Percentiles rank a stretch among this genome's conserved stretches.
Evolutionary conservation across 768 basidiomycete genomes (phyloP).

Genomic region (Pholiota microspora): DNA sequence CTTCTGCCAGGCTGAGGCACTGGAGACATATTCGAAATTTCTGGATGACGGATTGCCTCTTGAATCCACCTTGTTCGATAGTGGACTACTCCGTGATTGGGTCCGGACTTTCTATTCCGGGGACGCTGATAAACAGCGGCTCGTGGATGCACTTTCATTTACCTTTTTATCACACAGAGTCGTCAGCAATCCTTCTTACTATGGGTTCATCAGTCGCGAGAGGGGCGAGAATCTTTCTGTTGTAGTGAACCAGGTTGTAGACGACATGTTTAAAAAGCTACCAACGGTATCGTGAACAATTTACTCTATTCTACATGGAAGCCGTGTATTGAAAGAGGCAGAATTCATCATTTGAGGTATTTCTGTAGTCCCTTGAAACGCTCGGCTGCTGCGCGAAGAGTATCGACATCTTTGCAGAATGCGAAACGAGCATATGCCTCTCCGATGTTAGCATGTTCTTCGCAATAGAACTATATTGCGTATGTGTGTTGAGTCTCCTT

Average conservation of each 20-base stretch:
- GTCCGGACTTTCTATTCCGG: conserved; percentile 17
- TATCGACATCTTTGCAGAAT: conserved; percentile 94
- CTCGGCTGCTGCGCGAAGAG: conserved; percentile 77
- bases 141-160: conserved; percentile 75
- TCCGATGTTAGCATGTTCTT: conserved; percentile 81
- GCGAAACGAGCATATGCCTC: conserved; percentile 88
- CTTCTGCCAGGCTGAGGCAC: conserved; percentile 87
- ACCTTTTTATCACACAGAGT: conserved; percentile 77
- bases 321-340: not conserved
- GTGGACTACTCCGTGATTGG: conserved; percentile 40
- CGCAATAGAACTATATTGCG: conserved; percentile 80
- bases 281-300: not conserved
- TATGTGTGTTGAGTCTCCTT: conserved; percentile 9
- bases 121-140: conserved; percentile 50
- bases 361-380: conserved; percentile 75
- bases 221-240: conserved; percentile 63
- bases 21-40: conserved; percentile 80
- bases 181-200: conserved; percentile 81
- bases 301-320: not conserved
- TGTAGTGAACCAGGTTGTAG: conserved; percentile 57
- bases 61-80: conserved; percentile 73
- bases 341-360: conserved; percentile 39
- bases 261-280: conserved; percentile 14
- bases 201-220: conserved; percentile 50
- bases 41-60: conserved; percentile 86